Percentiles rank a stretch among this genome's conserved stretches.
Evolutionary conservation across 148 eudicot genomes (phyloP).

Genomic region (Pharnaceum exiguum): DNA sequence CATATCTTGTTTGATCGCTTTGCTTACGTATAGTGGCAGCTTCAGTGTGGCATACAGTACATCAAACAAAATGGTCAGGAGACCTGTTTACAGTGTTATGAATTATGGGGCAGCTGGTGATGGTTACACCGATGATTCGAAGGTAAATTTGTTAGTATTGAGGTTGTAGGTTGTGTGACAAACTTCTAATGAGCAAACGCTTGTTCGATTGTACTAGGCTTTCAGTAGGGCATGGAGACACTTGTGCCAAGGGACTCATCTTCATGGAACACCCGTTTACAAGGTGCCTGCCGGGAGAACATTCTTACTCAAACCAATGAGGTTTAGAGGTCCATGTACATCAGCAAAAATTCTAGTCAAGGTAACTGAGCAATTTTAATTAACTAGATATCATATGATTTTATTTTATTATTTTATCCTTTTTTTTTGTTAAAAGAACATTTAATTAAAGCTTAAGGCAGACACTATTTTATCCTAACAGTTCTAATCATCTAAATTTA

Average conservation of each 20-base stretch:
- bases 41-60: not conserved
- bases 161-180: no score
- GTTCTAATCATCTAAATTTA: not conserved
- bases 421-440: not conserved
- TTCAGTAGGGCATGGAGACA: slow-evolving; percentile 43
- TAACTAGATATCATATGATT: not conserved
- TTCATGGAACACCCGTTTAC: slow-evolving; percentile 11
- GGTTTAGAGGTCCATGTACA: slow-evolving; percentile 48
- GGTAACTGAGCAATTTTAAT: not conserved
- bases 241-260: slow-evolving; percentile 26
- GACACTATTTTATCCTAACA: not conserved
- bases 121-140: not conserved
- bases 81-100: not conserved
- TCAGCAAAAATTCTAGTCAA: slow-evolving; percentile 13
- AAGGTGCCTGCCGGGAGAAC: slow-evolving; percentile 28
- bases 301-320: slow-evolving; percentile 35
- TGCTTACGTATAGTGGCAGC: not conserved
- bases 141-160: no score
- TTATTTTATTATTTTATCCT: not conserved
- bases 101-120: not conserved
- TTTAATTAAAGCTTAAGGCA: not conserved
- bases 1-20: not conserved
- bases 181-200: no score
- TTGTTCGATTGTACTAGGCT: no score
- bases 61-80: no score